These are phyloP conservation scores for Porphyrellus cyaneotinctus DNA, from an alignment of 768 basidiomycete species.

Conservation along the genomic window DNA sequence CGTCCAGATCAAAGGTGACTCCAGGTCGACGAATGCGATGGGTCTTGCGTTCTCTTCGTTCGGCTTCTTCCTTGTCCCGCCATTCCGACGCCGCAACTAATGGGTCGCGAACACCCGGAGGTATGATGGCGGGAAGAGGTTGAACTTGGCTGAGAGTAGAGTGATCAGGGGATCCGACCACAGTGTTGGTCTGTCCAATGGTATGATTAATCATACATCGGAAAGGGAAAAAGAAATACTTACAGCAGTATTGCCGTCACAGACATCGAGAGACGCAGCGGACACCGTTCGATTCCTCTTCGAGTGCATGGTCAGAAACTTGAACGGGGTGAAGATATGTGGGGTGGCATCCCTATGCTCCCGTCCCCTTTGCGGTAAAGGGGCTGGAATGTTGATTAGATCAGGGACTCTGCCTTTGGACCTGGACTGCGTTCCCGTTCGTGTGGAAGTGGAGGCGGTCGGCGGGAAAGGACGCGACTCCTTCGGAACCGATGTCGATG, in stretches of 20 bases:
- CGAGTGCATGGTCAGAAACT: conserved; percentile 45
- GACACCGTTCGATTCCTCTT: conserved; percentile 67
- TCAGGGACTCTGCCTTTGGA: conserved; percentile 17
- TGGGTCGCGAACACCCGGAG: conserved; percentile 64
- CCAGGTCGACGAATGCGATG: conserved; percentile 52
- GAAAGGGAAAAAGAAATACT: conserved; percentile 22
- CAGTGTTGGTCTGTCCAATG: conserved; percentile 55
- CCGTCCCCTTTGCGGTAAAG: conserved; percentile 27
- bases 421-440: conserved; percentile 15
- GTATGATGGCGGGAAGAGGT: conserved; percentile 37
- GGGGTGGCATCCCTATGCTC: conserved; percentile 40
- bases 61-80: conserved; percentile 61
- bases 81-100: conserved; percentile 62
- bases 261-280: conserved; percentile 70
- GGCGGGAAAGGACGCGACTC: conserved; percentile 10
- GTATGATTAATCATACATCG: background rate
- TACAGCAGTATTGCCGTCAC: conserved; percentile 72
- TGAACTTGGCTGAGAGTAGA: conserved; percentile 61
- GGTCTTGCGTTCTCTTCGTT: conserved; percentile 36
- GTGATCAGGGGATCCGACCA: conserved; percentile 69
- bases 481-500: conserved; percentile 13
- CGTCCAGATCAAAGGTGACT: conserved; percentile 60
- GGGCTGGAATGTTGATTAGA: conserved; percentile 30
- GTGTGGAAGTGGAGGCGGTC: conserved; percentile 3
- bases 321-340: conserved; percentile 59